phyloP scores from a whole-genome alignment of 164 flowering plant genomes.

The Liriodendron chinense region DNA sequence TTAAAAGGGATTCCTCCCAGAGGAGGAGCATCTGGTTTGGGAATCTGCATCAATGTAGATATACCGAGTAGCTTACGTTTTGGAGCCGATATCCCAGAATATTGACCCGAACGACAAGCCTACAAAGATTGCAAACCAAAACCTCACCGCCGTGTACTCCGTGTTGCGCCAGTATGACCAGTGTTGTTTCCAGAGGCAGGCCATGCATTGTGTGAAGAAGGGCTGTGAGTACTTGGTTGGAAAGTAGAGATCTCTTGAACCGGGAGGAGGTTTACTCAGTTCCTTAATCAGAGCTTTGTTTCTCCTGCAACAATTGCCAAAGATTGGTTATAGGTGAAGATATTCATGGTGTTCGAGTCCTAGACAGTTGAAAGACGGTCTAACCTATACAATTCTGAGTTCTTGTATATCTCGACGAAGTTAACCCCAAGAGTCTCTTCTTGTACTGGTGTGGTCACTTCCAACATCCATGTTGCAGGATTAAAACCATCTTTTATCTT shows the following conservation, averaged over 20 bases:
- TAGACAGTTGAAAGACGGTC: neutral
- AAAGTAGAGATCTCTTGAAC: conserved; percentile 43
- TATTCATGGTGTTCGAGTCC: neutral
- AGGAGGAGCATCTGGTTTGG: neutral
- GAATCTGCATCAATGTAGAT: neutral
- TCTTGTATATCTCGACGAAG: conserved; percentile 31
- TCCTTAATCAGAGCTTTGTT: conserved; percentile 45
- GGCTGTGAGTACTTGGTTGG: conserved; percentile 41
- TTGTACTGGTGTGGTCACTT: conserved; percentile 31
- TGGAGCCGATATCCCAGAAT: conserved; percentile 40
- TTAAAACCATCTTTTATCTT: conserved; percentile 42
- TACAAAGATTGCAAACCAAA: conserved; percentile 37
- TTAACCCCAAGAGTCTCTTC: conserved; percentile 30
- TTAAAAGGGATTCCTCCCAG: neutral
- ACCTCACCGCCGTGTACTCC: conserved; percentile 43
- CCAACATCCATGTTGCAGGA: conserved; percentile 59
- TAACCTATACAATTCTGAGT: conserved; percentile 31
- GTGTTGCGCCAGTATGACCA: conserved; percentile 55
- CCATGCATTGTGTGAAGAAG: conserved; percentile 41
- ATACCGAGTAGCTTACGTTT: conserved; percentile 36
- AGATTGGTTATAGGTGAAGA: neutral
- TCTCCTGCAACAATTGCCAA: conserved; percentile 33
- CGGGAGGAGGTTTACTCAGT: conserved; percentile 38
- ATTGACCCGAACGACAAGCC: conserved; percentile 50
- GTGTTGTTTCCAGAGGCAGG: conserved; percentile 61